These are phyloP conservation scores for Sclerotinia borealis DNA, from an alignment of 2,329 filamentous ascomycete genomes.

Conservation along the genomic window DNA sequence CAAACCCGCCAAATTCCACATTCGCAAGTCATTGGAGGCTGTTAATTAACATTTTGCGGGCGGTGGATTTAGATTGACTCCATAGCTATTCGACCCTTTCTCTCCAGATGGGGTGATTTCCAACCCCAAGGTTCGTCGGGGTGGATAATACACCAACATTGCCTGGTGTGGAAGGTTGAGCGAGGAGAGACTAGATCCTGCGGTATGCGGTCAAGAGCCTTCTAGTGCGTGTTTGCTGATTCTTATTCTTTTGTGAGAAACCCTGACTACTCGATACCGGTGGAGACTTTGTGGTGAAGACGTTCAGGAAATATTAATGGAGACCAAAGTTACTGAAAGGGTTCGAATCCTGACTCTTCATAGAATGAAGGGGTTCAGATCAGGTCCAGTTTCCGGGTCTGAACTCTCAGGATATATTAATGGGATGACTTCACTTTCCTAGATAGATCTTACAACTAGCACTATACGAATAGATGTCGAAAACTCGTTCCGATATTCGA, in stretches of 20 bases:
- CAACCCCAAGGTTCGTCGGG: background rate
- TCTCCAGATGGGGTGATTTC: constrained; percentile 3
- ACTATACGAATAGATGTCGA: background rate
- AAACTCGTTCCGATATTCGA: background rate
- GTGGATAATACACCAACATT: background rate
- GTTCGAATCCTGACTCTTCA: background rate
- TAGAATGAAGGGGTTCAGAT: background rate
- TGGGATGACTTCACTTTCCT: background rate
- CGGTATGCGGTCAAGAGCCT: background rate
- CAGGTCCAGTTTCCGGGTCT: background rate
- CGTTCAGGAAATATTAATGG: background rate
- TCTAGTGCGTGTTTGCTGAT: background rate
- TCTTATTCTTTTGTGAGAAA: background rate
- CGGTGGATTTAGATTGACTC: background rate
- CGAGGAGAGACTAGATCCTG: background rate
- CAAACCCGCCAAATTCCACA: background rate
- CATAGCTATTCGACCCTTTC: background rate
- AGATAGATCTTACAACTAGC: background rate
- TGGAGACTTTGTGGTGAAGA: background rate
- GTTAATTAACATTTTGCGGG: background rate
- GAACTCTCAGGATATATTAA: background rate
- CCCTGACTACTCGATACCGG: background rate
- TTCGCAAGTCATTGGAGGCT: background rate
- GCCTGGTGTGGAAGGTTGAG: background rate
- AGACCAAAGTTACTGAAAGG: no score